Conservation (phyloP, 495 filamentous ascomycete species). For the Neurospora sp. region DNA sequence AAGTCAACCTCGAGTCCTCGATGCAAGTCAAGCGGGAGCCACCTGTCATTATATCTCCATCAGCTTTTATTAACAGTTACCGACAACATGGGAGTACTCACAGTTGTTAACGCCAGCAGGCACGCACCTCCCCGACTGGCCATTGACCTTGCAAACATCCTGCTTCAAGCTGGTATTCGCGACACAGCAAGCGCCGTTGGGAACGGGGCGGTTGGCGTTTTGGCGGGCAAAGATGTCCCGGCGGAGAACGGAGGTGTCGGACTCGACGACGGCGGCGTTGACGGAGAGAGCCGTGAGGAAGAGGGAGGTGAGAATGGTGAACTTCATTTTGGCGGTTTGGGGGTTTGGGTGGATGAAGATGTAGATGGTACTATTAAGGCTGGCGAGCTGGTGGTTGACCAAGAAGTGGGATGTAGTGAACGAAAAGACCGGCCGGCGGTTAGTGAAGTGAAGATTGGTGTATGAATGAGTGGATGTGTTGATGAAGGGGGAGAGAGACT, state of each 20-base stretch:
- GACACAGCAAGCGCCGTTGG: conserved; percentile 22
- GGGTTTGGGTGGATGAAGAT: conserved; percentile 4
- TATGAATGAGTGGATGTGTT: neutral
- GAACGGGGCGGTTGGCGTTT: conserved; percentile 21
- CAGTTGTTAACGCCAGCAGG: conserved; percentile 16
- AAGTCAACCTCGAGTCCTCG: conserved; percentile 12
- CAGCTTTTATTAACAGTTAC: neutral
- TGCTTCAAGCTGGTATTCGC: conserved; percentile 23
- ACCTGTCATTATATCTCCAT: conserved; percentile 1
- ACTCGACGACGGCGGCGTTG: conserved; percentile 5
- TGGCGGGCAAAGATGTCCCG: conserved; percentile 14
- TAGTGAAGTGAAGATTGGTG: neutral
- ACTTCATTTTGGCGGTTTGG: conserved; percentile 11
- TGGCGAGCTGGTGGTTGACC: neutral
- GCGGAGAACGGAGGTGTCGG: conserved; percentile 8
- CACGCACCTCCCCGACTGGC: conserved; percentile 18
- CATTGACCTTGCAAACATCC: conserved; percentile 22
- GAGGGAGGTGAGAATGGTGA: conserved; percentile 7
- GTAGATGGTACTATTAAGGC: neutral
- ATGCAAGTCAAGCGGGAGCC: conserved; percentile 16
- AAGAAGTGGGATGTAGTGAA: neutral
- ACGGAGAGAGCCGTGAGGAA: conserved; percentile 1
- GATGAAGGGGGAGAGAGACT: neutral
- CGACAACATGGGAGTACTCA: neutral
- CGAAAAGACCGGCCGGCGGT: conserved; percentile 4